Percentiles rank a stretch among this genome's conserved stretches.
These are phyloP conservation scores for Talaromyces islandicus DNA, from an alignment of 2,329 filamentous ascomycete genomes.

Conservation along the genomic window DNA sequence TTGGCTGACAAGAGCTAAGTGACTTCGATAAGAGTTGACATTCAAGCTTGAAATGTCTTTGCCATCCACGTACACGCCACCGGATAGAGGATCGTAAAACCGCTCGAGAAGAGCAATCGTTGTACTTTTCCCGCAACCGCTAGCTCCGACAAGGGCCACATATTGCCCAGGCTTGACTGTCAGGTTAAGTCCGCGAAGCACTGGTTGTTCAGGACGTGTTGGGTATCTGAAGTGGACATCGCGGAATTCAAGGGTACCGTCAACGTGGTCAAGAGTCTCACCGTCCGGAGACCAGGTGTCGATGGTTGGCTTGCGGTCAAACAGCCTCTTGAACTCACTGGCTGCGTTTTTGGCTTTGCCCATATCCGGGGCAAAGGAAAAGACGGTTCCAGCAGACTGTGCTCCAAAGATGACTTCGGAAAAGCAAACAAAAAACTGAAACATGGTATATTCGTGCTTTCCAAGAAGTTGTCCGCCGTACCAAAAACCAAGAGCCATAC, in stretches of 20 bases:
- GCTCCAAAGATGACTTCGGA: constrained; percentile 82
- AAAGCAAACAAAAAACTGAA: constrained; percentile 91
- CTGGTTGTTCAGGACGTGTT: constrained; percentile 83
- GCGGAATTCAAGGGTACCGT: constrained; percentile 80
- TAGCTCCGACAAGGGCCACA: constrained; percentile 81
- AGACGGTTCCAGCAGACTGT: constrained; percentile 83
- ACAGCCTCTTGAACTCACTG: constrained; percentile 68
- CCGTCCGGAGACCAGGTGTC: constrained; percentile 75
- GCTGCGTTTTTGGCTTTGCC: constrained; percentile 85
- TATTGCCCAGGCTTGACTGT: constrained; percentile 43
- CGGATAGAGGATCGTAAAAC: constrained; percentile 84
- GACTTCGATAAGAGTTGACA: constrained; percentile 76
- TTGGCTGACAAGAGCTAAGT: constrained; percentile 83
- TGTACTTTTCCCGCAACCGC: constrained; percentile 89
- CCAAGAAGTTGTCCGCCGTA: constrained; percentile 76
- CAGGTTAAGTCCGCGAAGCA: constrained; percentile 72
- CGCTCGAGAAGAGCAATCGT: constrained; percentile 88
- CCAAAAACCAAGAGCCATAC: constrained; percentile 86
- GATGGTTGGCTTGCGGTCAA: constrained; percentile 75
- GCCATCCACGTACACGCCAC: constrained; percentile 75
- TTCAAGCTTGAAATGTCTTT: constrained; percentile 76
- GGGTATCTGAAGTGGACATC: constrained; percentile 94
- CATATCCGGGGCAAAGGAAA: constrained; percentile 88
- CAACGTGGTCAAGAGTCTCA: constrained; percentile 54
- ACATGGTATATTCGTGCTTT: constrained; percentile 63